Base-by-base conservation (phyloP, 1,284 basidiomycete species). In the Ustilago bromivora region DNA sequence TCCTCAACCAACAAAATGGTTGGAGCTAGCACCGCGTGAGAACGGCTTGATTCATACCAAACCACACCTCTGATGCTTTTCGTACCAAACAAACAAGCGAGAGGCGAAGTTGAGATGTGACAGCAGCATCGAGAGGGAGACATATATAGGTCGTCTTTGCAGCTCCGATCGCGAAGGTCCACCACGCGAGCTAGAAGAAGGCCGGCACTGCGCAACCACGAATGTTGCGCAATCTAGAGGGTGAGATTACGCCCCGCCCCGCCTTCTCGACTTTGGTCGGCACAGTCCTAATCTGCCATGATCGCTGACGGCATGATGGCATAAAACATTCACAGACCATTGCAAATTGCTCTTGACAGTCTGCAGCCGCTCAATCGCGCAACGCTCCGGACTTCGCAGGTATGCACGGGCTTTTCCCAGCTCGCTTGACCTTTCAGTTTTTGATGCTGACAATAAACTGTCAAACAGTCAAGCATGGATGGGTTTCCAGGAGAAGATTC, bases 101-200 rank as follows among this genome's bases (percentile, higher is more conserved):
- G 13, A 51, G 32, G 49, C 49, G 49, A 51, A 28, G n/a, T 51
- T 8, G 23, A 34, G 15, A 51, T 0, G 28, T 17, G 49, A 31
- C 32, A 31, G 41, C 41, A 17, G 15, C 23, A 31, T 28, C 11
- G 46, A 49, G 19, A 49, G 23, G 19, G 13, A 28, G 23, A 28
- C 23, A 28, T 28, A 28, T 28, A 28, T 31, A 28, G 13, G 49
- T 52, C 28, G 7, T 34, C 41, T 63, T 56, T 63, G 61, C 36
- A 51, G 15, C 54, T 63, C 61, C 47, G 61, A 63, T 63, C 61
- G 61, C 31, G 52, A n/a, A 32, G 34, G 52, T 54, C 52, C 15
- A 35, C 34, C 52, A 19, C 6, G 52, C 32, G 52, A 54, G 35
- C 51, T 28, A 10, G n/a, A 32, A 32, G 31, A 51, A 51, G 49